Conservation (phyloP, 2,329 filamentous ascomycete genomes). For the Orbilia javanica region DNA sequence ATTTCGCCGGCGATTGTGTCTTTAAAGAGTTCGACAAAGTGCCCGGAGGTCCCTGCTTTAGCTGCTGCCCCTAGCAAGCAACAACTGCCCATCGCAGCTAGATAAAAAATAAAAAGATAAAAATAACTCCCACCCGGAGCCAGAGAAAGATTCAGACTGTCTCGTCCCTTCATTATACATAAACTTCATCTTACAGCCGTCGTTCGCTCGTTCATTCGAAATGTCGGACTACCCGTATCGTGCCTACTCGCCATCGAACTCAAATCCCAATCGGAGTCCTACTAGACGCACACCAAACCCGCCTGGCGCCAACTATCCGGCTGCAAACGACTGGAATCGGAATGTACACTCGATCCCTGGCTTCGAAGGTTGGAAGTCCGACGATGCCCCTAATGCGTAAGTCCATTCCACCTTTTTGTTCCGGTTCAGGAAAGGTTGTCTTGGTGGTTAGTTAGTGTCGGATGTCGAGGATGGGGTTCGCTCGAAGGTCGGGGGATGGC, state of each 20-base stretch:
- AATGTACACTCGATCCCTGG: conserved; percentile 39
- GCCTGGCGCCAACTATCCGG: conserved; percentile 25
- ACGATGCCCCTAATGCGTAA: conserved; percentile 23
- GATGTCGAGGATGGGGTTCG: not conserved
- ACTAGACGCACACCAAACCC: conserved; percentile 37
- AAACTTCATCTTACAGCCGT: not conserved
- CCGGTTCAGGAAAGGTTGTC: not conserved
- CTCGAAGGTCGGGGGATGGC: conserved; percentile 1
- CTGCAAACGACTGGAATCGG: conserved; percentile 31
- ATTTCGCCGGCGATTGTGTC: not conserved
- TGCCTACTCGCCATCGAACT: conserved; percentile 36
- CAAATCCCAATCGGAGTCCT: conserved; percentile 39
- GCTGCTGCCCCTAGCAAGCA: too few relatives aligned
- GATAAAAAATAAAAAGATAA: too few relatives aligned
- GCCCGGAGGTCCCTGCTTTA: not conserved
- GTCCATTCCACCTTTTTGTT: conserved; percentile 11
- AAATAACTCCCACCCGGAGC: not conserved
- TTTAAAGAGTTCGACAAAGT: not conserved
- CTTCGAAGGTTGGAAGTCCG: conserved; percentile 44
- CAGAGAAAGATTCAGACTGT: not conserved
- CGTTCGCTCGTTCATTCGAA: not conserved
- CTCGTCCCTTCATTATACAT: not conserved
- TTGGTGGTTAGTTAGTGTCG: conserved; percentile 1
- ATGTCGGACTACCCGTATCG: conserved; percentile 54
- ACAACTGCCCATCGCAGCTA: not conserved